Evolutionary conservation across 2,329 filamentous ascomycete species (phyloP), one percentile per base, ranked within the genome.

Genomic region (Fusarium gaditjirri): DNA sequence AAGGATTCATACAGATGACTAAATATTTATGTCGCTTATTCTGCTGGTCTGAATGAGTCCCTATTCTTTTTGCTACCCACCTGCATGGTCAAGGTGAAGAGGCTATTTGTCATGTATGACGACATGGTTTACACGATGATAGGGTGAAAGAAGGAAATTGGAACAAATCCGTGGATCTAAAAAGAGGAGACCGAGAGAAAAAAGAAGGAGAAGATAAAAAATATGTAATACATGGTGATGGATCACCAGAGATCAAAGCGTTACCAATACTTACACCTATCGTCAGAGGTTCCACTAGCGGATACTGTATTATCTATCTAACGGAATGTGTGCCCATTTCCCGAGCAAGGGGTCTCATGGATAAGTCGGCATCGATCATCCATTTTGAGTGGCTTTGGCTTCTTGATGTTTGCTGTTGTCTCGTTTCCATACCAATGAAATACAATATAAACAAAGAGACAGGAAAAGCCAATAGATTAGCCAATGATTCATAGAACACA

Each of bases 231-330:
- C 25, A 52, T 35, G 35, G 39, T 43, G 54, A 54, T 61, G 53
- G 39, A 47, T 31, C 14, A 47, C 23, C 23, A 47, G 47, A 56
- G 58, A 71, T 72, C 69, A 72, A 70, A 70, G 69, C 69, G 46
- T 49, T 47, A 33, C 33, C 23, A 23, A 52, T 36, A 42, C 25
- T 21, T 29, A 29, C 21, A 29, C 43, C 41, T 39, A 68, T 60
- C 54, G 68, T 61, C 65, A 64, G 63, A 61, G 54, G 70, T 63
- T 54, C 70, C 69, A 72, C 70, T 59, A 56, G 60, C 65, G 65
- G 60, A 70, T 59, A 72, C 69, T 65, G 68, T 72, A 76, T 76
- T 75, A 76, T 77, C 73, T 75, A 76, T 77, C 73, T 76, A 76
- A 76, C 75, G 75, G 75, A 77, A 76, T 76, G 73, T 61, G 74